phyloP scores from a whole-genome alignment of 129 eudicot species.

The Kitagawia praeruptora region DNA sequence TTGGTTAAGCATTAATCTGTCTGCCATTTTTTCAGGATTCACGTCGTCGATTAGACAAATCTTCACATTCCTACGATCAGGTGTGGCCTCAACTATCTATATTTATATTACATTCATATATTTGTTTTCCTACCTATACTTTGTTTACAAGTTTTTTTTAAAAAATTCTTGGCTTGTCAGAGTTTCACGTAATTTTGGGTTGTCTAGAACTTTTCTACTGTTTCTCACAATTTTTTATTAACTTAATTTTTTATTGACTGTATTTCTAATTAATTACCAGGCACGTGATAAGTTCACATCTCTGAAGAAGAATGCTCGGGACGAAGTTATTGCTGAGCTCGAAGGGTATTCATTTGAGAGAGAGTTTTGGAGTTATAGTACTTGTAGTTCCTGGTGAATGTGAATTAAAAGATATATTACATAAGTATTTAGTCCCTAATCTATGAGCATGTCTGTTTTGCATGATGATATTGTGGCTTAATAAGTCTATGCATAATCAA shows the following conservation, averaged over 20 bases:
- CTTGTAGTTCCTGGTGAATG: too few relatives aligned
- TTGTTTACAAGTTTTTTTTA: not conserved
- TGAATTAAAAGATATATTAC: too few relatives aligned
- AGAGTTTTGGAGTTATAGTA: too few relatives aligned
- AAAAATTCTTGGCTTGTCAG: not conserved
- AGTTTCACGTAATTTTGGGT: not conserved
- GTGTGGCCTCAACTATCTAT: slow-evolving; percentile 20
- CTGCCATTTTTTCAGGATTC: slow-evolving; percentile 49
- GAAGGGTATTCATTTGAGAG: too few relatives aligned
- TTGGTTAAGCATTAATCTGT: slow-evolving; percentile 3
- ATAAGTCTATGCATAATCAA: too few relatives aligned
- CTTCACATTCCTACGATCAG: slow-evolving; percentile 78
- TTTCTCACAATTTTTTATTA: not conserved
- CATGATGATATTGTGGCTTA: too few relatives aligned
- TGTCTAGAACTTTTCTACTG: not conserved
- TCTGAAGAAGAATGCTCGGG: slow-evolving; percentile 79
- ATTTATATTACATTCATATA: not conserved
- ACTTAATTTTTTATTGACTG: not conserved
- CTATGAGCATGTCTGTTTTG: too few relatives aligned
- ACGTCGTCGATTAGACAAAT: slow-evolving; percentile 82
- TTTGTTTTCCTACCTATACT: not conserved
- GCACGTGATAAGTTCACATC: slow-evolving; percentile 89
- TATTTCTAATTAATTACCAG: slow-evolving; percentile 30
- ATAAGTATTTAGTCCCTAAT: too few relatives aligned
- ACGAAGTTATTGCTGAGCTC: slow-evolving; percentile 78